These are phyloP conservation scores for Astragalus glycyphyllos DNA, from an alignment of 306 rosid species.

Conservation along the genomic window DNA sequence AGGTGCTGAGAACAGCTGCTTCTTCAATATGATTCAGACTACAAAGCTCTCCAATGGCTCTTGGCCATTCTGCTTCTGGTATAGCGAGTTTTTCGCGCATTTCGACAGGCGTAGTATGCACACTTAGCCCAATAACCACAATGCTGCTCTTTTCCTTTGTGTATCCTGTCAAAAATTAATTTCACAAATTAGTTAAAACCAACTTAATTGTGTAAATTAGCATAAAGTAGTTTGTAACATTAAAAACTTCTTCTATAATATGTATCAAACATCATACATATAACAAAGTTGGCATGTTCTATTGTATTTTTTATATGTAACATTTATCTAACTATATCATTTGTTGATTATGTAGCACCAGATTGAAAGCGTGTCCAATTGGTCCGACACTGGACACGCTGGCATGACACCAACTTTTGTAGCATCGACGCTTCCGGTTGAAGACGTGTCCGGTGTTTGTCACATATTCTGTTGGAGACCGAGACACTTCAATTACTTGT, in stretches of 20 bases:
- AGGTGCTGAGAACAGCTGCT: conserved; percentile 98
- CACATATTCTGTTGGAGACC: too few species aligned
- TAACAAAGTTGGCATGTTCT: not conserved
- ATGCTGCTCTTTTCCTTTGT: conserved; percentile 97
- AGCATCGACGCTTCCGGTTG: too few species aligned
- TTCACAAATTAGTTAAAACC: not conserved
- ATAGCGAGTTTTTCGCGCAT: conserved; percentile 97
- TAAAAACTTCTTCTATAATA: too few species aligned
- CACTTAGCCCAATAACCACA: conserved; percentile 94
- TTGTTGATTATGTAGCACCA: not conserved
- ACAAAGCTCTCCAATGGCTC: conserved; percentile 95
- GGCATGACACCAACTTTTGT: too few species aligned
- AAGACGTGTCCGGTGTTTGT: too few species aligned
- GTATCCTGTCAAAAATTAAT: conserved; percentile 64
- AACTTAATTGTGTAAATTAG: conserved; percentile 1
- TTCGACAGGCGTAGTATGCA: conserved; percentile 92
- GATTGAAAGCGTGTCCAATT: not conserved
- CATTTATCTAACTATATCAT: not conserved
- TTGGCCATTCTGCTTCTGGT: conserved; percentile 99
- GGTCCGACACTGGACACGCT: too few species aligned
- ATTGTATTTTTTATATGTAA: too few species aligned
- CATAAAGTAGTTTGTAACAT: too few species aligned
- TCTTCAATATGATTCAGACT: conserved; percentile 93
- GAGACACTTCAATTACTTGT: too few species aligned
- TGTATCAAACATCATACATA: not conserved